These are phyloP conservation scores for Buxus sempervirens DNA, from an alignment of 164 flowering plant species.

Conservation along the genomic window DNA sequence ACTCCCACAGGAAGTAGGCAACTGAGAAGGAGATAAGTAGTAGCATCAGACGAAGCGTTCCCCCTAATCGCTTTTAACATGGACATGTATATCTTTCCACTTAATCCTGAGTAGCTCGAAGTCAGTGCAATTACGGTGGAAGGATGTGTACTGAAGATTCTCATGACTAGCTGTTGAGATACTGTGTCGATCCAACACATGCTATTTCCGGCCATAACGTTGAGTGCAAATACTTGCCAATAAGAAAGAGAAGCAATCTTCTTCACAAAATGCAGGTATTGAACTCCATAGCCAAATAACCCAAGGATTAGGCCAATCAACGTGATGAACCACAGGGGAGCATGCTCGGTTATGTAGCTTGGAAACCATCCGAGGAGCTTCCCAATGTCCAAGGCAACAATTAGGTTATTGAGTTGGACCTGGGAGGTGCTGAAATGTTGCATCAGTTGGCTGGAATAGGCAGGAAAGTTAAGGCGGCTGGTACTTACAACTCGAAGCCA, in stretches of 20 bases:
- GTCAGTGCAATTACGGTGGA: neutral
- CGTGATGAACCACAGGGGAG: neutral
- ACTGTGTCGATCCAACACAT: slow-evolving; percentile 10
- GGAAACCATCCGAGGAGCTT: slow-evolving; percentile 3
- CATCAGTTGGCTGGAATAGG: slow-evolving; percentile 3
- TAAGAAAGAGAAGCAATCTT: neutral
- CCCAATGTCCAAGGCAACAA: neutral
- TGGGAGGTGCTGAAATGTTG: slow-evolving; percentile 3
- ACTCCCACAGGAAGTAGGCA: neutral
- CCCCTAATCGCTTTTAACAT: neutral
- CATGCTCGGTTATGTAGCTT: neutral
- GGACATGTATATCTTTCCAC: slow-evolving; percentile 6
- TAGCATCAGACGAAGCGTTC: neutral
- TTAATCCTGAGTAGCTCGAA: slow-evolving; percentile 8
- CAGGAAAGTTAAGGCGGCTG: neutral
- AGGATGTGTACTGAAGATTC: neutral
- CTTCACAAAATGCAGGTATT: slow-evolving; percentile 1
- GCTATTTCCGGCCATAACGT: slow-evolving; percentile 11
- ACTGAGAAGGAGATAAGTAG: neutral
- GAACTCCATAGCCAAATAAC: slow-evolving; percentile 7
- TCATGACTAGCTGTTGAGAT: neutral
- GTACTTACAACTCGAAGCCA: neutral
- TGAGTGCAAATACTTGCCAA: slow-evolving; percentile 3
- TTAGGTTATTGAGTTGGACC: neutral
- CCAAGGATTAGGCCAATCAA: neutral